These are phyloP conservation scores for Dionaea muscipula DNA, from an alignment of 179 eudicot genomes.

Conservation along the genomic window DNA sequence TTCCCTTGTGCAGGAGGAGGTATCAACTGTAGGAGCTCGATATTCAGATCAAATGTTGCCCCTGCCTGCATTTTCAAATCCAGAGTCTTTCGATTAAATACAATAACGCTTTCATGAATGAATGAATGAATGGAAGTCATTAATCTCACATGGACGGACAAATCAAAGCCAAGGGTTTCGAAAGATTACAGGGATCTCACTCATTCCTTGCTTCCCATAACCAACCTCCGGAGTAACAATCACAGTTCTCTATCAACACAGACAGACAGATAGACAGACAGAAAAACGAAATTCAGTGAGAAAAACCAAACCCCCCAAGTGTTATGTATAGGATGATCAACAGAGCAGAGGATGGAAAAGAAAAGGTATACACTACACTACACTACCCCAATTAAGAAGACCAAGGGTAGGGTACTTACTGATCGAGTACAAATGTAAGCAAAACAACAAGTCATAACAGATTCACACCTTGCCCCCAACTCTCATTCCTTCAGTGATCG, in stretches of 20 bases:
- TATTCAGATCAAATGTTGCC: constrained; percentile 72
- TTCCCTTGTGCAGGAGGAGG: constrained; percentile 30
- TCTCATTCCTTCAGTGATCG: constrained; percentile 78
- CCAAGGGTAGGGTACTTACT: too few relatives aligned
- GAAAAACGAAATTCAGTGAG: too few relatives aligned
- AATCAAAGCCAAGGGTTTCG: not conserved
- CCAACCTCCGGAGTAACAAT: constrained; percentile 87
- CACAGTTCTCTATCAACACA: constrained; percentile 60
- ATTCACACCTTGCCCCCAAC: constrained; percentile 76
- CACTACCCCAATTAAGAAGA: too few relatives aligned
- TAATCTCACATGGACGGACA: too few relatives aligned
- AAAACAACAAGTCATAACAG: not conserved
- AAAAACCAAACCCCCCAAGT: too few relatives aligned
- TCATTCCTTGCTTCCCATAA: constrained; percentile 70
- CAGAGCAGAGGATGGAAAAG: too few relatives aligned
- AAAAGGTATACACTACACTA: too few relatives aligned
- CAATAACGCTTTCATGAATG: too few relatives aligned
- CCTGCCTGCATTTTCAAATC: constrained; percentile 54
- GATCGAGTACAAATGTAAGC: not conserved
- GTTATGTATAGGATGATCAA: too few relatives aligned
- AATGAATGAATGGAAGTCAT: too few relatives aligned
- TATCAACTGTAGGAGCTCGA: constrained; percentile 68
- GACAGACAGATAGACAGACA: not conserved
- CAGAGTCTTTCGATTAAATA: too few relatives aligned
- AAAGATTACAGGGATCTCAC: constrained; percentile 79